phyloP scores from a whole-genome alignment of 257 asterid species.

The Linaria vulgaris region DNA sequence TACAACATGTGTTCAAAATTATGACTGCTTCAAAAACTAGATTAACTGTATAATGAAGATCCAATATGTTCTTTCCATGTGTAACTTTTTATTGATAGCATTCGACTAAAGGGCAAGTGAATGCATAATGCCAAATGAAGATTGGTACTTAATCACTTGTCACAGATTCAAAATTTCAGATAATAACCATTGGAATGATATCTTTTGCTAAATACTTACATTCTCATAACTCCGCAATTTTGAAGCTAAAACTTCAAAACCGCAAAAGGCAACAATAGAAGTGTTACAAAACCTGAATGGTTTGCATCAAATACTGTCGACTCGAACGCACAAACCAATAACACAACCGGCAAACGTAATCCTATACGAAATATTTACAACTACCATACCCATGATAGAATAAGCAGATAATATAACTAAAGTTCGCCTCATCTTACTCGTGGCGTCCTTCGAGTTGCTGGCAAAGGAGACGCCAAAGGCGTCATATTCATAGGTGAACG shows the following conservation, averaged over 20 bases:
- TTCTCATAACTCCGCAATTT: conserved; percentile 17
- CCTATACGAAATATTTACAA: conserved; percentile 33
- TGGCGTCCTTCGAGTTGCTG: conserved; percentile 45
- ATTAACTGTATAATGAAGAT: no score
- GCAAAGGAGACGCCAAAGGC: conserved; percentile 57
- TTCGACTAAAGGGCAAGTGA: no score
- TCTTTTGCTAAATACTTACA: background rate
- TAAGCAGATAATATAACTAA: conserved; percentile 1
- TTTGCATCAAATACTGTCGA: conserved; percentile 17
- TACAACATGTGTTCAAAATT: no score
- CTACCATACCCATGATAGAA: conserved; percentile 9
- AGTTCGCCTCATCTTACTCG: conserved; percentile 41
- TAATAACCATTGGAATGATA: conserved; percentile 1
- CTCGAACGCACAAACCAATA: conserved; percentile 12
- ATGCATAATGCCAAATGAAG: no score
- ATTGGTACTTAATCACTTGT: no score
- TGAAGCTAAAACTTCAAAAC: conserved; percentile 10
- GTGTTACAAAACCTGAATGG: conserved; percentile 1
- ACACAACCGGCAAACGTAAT: conserved; percentile 21
- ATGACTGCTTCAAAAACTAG: no score
- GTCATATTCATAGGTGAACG: conserved; percentile 47
- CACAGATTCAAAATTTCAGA: background rate
- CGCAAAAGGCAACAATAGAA: background rate
- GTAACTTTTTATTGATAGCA: no score
- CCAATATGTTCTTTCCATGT: no score